Evolutionary conservation across 495 filamentous ascomycete genomes (phyloP).

Genomic region (Bryoglossum gracile): DNA sequence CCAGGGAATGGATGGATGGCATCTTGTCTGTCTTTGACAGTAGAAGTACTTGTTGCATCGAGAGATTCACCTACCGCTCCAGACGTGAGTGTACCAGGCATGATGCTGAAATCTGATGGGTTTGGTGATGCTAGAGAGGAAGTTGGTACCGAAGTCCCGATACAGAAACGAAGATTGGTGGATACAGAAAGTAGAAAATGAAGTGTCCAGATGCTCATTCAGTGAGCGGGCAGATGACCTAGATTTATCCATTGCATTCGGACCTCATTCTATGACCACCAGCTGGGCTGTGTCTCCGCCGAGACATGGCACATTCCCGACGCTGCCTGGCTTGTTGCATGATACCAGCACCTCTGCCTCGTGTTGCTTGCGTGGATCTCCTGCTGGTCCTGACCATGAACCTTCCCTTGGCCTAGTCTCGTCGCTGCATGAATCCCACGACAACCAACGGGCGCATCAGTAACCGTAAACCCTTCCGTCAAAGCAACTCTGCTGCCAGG

Average conservation of each 20-base stretch:
- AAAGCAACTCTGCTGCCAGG: slow-evolving; percentile 9
- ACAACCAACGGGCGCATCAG: slow-evolving; percentile 10
- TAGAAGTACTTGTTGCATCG: neutral
- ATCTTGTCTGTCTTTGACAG: neutral
- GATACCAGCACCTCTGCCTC: slow-evolving; percentile 13
- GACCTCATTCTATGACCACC: neutral
- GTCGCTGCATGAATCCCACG: slow-evolving; percentile 12
- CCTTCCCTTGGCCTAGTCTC: slow-evolving; percentile 9
- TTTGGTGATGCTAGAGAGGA: neutral
- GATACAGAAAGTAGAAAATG: neutral
- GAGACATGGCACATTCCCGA: neutral
- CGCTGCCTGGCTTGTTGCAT: slow-evolving; percentile 14
- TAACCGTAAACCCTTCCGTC: slow-evolving; percentile 8
- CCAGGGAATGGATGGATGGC: neutral
- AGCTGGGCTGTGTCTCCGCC: neutral
- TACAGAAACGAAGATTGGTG: neutral
- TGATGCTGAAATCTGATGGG: neutral
- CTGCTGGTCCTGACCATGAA: slow-evolving; percentile 9
- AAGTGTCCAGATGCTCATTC: neutral
- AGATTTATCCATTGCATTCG: neutral
- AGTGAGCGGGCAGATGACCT: neutral
- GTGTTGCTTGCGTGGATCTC: slow-evolving; percentile 14
- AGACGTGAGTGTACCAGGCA: neutral
- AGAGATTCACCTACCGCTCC: neutral
- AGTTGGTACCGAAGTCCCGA: neutral